Evolutionary conservation across 1,284 basidiomycete genomes (phyloP), one percentile per base, ranked within the genome.

Genomic region (Rhodotorula sp.): DNA sequence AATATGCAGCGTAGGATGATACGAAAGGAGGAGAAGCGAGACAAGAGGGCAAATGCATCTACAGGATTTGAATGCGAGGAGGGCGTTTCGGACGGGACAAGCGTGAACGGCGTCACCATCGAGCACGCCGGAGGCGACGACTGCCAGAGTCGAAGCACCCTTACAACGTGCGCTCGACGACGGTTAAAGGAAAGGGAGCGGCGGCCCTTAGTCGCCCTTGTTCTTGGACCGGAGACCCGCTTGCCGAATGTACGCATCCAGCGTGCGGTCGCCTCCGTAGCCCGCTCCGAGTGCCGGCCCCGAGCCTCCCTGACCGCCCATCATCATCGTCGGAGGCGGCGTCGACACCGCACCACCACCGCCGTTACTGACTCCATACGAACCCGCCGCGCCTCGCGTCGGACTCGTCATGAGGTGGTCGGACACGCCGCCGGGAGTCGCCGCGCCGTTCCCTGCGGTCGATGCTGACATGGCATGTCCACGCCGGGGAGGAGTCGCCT

Each of bases 151-250:
- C 29, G 26, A n/a, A 56, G n/a, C 29, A n/a, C 18, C 26, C 26
- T 0, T 29, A 15, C 54, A 26, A 14, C 54, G 23, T 26, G 5
- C 54, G n/a, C 7, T 2, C 29, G 52, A 34, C 34, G 20, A 8
- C 43, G 58, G 43, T 3, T 3, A 26, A 8, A 20, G 39, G 21
- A 43, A 23, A 5, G 18, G 18, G 23, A 16, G 5, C 0, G 15
- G 16, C 39, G 16, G 18, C 34, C 31, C 48, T 52, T 31, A 68
- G 57, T 68, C 67, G 26, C 67, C 62, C 67, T 68, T 68, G 61
- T 68, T 68, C 62, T 62, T 62, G 6, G 61, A 62, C 26, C 67
- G 34, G 61, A 51, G 18, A 29, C 67, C 67, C 39, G 67, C 67
- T 57, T 68, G 67, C 57, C 62, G 62, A 57, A 68, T 52, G 34